Percentiles rank a stretch among this genome's conserved stretches.
phyloP scores from a whole-genome alignment of 148 eudicot genomes.

The Nepenthes gracilis region DNA sequence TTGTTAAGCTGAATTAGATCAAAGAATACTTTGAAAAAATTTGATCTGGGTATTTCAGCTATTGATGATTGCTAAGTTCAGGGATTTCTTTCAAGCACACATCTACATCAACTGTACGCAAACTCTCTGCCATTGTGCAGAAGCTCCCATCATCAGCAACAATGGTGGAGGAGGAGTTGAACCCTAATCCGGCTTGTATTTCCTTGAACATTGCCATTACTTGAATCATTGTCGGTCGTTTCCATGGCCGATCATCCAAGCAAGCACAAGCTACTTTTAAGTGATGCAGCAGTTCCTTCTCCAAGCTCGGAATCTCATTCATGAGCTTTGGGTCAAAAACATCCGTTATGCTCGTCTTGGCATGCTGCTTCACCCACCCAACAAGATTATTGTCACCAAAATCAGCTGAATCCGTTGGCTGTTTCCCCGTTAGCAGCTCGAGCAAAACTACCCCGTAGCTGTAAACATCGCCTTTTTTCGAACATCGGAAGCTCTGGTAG shows the following conservation, averaged over 20 bases:
- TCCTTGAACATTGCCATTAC: constrained; percentile 89
- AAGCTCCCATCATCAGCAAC: no score
- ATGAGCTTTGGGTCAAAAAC: constrained; percentile 56
- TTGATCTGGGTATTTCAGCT: no score
- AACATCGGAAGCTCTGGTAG: constrained; percentile 59
- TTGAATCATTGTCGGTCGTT: constrained; percentile 79
- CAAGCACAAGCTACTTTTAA: constrained; percentile 65
- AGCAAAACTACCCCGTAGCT: constrained; percentile 79
- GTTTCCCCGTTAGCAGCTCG: constrained; percentile 69
- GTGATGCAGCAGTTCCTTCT: constrained; percentile 57
- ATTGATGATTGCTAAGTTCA: constrained; percentile 9
- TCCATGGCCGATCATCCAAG: constrained; percentile 63
- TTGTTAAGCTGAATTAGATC: no score
- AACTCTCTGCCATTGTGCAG: no score
- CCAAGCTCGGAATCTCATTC: constrained; percentile 52
- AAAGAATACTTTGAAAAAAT: no score
- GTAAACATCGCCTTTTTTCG: constrained; percentile 76
- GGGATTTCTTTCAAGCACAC: constrained; percentile 36
- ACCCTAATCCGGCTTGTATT: constrained; percentile 65
- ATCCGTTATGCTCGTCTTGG: constrained; percentile 39
- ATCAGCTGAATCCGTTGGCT: constrained; percentile 69
- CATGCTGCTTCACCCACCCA: constrained; percentile 77
- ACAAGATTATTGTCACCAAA: constrained; percentile 85
- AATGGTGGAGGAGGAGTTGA: constrained; percentile 43
- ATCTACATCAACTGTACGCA: constrained; percentile 20